A percentile compares a stretch with the other conserved stretches of the same genome.
Evolutionary conservation across 2,329 filamentous ascomycete genomes (phyloP).

Genomic region (Fusarium subtropicale): DNA sequence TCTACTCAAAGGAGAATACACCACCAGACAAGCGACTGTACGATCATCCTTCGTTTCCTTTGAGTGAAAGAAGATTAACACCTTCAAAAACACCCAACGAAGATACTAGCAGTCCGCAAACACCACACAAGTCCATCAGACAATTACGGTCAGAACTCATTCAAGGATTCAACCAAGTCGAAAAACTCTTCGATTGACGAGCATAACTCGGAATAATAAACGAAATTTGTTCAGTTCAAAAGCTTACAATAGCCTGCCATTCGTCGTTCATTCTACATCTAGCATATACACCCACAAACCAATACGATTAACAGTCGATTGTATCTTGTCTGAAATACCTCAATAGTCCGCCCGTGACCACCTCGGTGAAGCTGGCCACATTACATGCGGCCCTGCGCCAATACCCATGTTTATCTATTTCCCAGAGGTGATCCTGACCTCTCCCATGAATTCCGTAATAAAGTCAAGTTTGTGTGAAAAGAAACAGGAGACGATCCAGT

Average conservation of each 20-base stretch:
- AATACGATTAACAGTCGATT: conserved; percentile 39
- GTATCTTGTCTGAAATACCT: conserved; percentile 36
- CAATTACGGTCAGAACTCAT: neutral
- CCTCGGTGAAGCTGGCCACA: conserved; percentile 31
- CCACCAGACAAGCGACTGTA: neutral
- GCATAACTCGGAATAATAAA: neutral
- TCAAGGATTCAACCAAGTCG: neutral
- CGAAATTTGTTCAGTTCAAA: neutral
- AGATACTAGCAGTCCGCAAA: neutral
- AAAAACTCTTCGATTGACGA: neutral
- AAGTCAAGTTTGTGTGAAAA: conserved; percentile 35
- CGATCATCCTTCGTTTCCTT: conserved; percentile 12
- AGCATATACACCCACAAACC: conserved; percentile 35
- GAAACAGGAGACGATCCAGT: conserved; percentile 41
- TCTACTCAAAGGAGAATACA: conserved; percentile 1
- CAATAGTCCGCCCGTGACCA: conserved; percentile 37
- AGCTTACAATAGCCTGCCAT: neutral
- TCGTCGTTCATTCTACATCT: conserved; percentile 25
- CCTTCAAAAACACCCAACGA: neutral
- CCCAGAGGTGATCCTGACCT: conserved; percentile 40
- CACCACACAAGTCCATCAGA: neutral
- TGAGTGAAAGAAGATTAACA: neutral
- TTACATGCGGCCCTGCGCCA: conserved; percentile 34
- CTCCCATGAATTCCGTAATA: conserved; percentile 41
- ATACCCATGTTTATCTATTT: conserved; percentile 40